Evolutionary conservation across 306 rosid genomes (phyloP).

Genomic region (Fagus sylvatica): DNA sequence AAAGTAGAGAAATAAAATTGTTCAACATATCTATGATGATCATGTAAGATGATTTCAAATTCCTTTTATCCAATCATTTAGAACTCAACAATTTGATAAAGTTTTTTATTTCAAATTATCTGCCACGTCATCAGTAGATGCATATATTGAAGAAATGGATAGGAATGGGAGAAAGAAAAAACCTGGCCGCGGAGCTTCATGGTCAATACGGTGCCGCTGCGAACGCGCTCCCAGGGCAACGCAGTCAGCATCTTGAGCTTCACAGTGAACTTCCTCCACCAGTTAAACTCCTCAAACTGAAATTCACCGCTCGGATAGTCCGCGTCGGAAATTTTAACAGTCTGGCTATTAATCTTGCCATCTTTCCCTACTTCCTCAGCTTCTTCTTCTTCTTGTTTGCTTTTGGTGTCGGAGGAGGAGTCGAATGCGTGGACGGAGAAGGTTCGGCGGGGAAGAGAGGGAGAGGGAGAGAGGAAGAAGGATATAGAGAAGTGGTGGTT

Average conservation of each 20-base stretch:
- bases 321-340: constrained; percentile 20
- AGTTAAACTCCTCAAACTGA: constrained; percentile 46
- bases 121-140: no score
- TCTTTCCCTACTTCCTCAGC: constrained; percentile 4
- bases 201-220: constrained; percentile 65
- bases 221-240: constrained; percentile 83
- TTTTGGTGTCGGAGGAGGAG: constrained; percentile 21
- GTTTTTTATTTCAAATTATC: no score
- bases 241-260: constrained; percentile 78
- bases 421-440: constrained; percentile 56
- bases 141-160: no score
- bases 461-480: constrained; percentile 18
- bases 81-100: no score
- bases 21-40: no score
- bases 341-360: not conserved
- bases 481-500: constrained; percentile 24
- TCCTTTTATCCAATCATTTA: no score
- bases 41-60: no score
- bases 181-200: constrained; percentile 94
- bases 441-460: constrained; percentile 15
- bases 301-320: constrained; percentile 74
- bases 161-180: not conserved
- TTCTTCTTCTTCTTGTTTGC: constrained; percentile 7
- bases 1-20: no score
- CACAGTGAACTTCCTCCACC: constrained; percentile 60